These are phyloP conservation scores for Seiridium cupressi DNA, from an alignment of 2,329 filamentous ascomycete species.

Conservation along the genomic window DNA sequence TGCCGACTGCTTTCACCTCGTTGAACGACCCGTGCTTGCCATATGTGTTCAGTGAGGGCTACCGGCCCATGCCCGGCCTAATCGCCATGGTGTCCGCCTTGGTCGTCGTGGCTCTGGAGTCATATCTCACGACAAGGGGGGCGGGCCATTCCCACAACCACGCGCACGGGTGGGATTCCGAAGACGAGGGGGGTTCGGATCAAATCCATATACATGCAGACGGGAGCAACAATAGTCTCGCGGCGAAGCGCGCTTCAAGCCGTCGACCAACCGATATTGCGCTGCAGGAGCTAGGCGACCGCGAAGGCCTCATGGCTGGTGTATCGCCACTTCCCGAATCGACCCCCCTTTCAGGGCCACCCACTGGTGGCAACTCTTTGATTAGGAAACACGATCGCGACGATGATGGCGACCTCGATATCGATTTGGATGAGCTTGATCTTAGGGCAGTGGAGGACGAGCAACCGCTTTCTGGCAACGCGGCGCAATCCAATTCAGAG, in stretches of 20 bases:
- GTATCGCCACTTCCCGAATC: constrained; percentile 58
- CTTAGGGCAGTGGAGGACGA: constrained; percentile 32
- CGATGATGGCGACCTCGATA: constrained; percentile 53
- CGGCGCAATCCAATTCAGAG: constrained; percentile 18
- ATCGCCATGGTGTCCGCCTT: constrained; percentile 82
- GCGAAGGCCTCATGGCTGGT: constrained; percentile 55
- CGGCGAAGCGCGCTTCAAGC: constrained; percentile 33
- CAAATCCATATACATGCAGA: constrained; percentile 10
- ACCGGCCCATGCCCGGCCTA: constrained; percentile 75
- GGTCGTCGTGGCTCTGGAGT: constrained; percentile 81
- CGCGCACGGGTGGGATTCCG: constrained; percentile 44
- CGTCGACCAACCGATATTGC: constrained; percentile 48
- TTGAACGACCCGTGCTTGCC: constrained; percentile 72
- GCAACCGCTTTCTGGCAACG: constrained; percentile 20
- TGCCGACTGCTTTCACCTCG: constrained; percentile 66
- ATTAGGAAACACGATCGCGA: constrained; percentile 10
- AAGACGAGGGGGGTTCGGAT: constrained; percentile 31
- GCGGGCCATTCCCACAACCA: constrained; percentile 57
- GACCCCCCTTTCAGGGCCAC: constrained; percentile 35
- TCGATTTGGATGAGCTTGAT: constrained; percentile 62
- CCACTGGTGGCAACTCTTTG: constrained; percentile 15
- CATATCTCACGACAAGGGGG: constrained; percentile 75
- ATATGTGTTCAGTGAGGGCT: constrained; percentile 74
- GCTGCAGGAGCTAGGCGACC: constrained; percentile 49
- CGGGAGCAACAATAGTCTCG: constrained; percentile 31